Evolutionary conservation across 164 flowering plant species (phyloP).

Genomic region (Vitis rupestris): DNA sequence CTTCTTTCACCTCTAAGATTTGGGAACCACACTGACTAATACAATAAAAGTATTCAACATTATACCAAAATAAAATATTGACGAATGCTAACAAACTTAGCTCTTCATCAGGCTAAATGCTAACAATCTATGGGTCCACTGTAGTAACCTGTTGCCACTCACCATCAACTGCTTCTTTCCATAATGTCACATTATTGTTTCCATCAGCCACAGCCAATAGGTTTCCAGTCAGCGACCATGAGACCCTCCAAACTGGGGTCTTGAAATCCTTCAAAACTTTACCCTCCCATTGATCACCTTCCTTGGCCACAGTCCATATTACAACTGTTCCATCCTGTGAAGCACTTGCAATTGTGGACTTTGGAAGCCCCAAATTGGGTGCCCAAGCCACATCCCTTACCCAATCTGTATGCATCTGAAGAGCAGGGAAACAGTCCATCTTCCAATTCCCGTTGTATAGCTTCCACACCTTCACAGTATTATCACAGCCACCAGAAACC

Average conservation of each 20-base stretch:
- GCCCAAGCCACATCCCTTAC: constrained; percentile 44
- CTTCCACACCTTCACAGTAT: constrained; percentile 45
- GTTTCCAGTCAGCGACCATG: constrained; percentile 43
- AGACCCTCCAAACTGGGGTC: constrained; percentile 39
- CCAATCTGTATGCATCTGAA: constrained; percentile 38
- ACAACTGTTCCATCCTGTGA: constrained; percentile 43
- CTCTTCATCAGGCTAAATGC: background rate
- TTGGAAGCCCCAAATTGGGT: constrained; percentile 44
- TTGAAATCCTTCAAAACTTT: constrained; percentile 34
- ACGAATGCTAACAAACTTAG: background rate
- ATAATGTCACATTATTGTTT: constrained; percentile 32
- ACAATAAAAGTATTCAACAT: constrained; percentile 4
- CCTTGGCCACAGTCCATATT: constrained; percentile 37
- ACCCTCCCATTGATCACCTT: constrained; percentile 41
- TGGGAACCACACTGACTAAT: background rate
- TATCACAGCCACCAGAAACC: constrained; percentile 41
- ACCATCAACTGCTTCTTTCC: constrained; percentile 47
- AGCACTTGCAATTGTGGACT: constrained; percentile 41
- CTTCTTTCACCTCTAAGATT: too few species aligned
- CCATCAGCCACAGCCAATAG: constrained; percentile 39
- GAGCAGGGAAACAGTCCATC: constrained; percentile 41
- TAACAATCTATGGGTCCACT: constrained; percentile 23
- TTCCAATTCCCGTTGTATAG: constrained; percentile 33
- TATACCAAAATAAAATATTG: background rate
- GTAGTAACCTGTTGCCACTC: constrained; percentile 39